These are phyloP conservation scores for Vararia minispora DNA, from an alignment of 768 basidiomycete genomes.

Conservation along the genomic window DNA sequence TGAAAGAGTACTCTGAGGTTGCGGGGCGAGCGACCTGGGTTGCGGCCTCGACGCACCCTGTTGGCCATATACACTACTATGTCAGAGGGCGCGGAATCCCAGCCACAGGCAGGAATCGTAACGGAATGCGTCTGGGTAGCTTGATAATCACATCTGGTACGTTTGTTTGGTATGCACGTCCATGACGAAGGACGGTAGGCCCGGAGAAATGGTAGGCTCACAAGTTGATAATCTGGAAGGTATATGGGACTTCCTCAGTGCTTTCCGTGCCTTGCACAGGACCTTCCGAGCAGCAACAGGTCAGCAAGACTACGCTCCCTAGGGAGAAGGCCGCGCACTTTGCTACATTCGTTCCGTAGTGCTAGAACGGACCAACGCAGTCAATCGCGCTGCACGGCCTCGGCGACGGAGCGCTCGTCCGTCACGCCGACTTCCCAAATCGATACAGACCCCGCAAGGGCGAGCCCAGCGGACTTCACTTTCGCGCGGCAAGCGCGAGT, in stretches of 20 bases:
- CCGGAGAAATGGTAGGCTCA: slow-evolving; percentile 27
- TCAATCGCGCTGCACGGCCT: slow-evolving; percentile 58
- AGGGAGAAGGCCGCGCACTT: slow-evolving; percentile 26
- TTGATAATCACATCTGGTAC: slow-evolving; percentile 52
- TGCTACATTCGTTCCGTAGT: slow-evolving; percentile 65
- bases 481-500: slow-evolving; percentile 9
- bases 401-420: slow-evolving; percentile 39
- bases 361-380: slow-evolving; percentile 65
- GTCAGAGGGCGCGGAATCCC: slow-evolving; percentile 75
- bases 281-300: slow-evolving; percentile 25
- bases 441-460: slow-evolving; percentile 18
- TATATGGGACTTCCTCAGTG: slow-evolving; percentile 75
- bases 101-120: slow-evolving; percentile 70
- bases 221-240: slow-evolving; percentile 48
- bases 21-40: slow-evolving; percentile 46
- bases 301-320: not conserved
- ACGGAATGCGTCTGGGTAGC: slow-evolving; percentile 63
- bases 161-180: not conserved
- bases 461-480: slow-evolving; percentile 3
- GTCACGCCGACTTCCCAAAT: slow-evolving; percentile 50
- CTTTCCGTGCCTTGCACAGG: slow-evolving; percentile 60
- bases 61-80: slow-evolving; percentile 56
- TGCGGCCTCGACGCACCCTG: no score
- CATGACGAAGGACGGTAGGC: not conserved
- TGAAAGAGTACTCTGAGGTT: slow-evolving; percentile 30